Percentiles rank a stretch among this genome's conserved stretches.
phyloP scores from a whole-genome alignment of 2,329 filamentous ascomycete genomes.

The Nemania diffusa region DNA sequence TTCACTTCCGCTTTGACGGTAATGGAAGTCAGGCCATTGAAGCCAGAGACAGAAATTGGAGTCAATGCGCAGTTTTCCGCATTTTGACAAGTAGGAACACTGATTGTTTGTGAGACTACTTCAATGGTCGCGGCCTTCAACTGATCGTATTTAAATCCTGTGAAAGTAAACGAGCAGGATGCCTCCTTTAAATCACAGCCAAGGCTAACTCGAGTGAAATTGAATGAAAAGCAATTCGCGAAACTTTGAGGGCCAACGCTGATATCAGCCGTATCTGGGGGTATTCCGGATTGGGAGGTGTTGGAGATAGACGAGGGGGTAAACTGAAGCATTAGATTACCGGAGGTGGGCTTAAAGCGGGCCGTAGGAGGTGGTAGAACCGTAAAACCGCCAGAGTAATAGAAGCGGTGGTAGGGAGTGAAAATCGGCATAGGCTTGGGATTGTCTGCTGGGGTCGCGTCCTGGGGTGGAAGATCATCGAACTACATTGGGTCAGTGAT shows the following conservation, averaged over 20 bases:
- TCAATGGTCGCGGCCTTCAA: constrained; percentile 29
- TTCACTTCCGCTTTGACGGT: constrained; percentile 54
- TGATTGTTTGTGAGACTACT: constrained; percentile 36
- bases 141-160: constrained; percentile 42
- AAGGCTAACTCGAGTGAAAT: constrained; percentile 43
- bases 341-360: constrained; percentile 45
- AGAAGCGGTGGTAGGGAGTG: constrained; percentile 48
- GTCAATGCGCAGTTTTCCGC: constrained; percentile 40
- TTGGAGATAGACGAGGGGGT: constrained; percentile 44
- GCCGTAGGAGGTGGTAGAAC: constrained; percentile 37
- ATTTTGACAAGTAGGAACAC: constrained; percentile 42
- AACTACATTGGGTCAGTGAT: constrained; percentile 39
- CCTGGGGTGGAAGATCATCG: constrained; percentile 42
- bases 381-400: constrained; percentile 45
- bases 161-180: constrained; percentile 47
- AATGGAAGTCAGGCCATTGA: constrained; percentile 49
- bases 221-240: constrained; percentile 45
- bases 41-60: constrained; percentile 39
- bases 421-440: constrained; percentile 42
- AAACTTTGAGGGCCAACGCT: constrained; percentile 42
- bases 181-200: constrained; percentile 45
- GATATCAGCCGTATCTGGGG: constrained; percentile 40
- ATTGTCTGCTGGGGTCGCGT: constrained; percentile 27
- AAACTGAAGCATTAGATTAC: constrained; percentile 47
- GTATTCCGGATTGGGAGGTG: constrained; percentile 27